Evolutionary conservation across 345 rosid genomes (phyloP), one percentile per base, ranked within the genome.

Genomic region (Kandelia obovata): DNA sequence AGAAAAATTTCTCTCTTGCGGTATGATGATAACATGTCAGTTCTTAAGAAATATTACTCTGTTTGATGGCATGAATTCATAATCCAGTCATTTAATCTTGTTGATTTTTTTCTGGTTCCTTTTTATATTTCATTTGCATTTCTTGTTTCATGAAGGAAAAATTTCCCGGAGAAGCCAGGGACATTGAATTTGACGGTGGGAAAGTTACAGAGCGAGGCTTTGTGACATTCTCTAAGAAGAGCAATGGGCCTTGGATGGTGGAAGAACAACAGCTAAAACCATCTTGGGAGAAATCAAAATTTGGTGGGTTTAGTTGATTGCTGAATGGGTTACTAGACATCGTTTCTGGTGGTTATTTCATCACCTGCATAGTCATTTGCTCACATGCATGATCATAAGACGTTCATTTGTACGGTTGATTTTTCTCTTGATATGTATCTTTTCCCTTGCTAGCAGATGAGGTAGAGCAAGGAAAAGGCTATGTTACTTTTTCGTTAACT

Each of bases 401-500:
- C 13, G 51, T 43, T 16, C 67, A 1, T 26, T 28, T 56, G 15
- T 67, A 13, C 39, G 47, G 70, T 25, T 74, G 60, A 35, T 57
- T 55, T 62, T 35, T 19, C 32, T 17, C 63, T 66, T 61, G 37
- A 58, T 53, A 35, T 71, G 37, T 55, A 27, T 58, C 49, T 67
- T 51, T 68, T 37, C 39, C 53, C 57, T 68, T 66, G 71, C 25
- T 78, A 47, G 43, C 85, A 92, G 99, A 88, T 79, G 83, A 75
- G 57, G 70, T 81, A 2, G 88, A 75, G 37, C 79, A 80, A 11
- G 76, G 89, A 0, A 87, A 80, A 80, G 99, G 99, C 43, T 90
- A 76, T 60, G 81, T 90, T 73, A 92, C 97, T 66, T 90, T 96
- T 81, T 96, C 98, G 1, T 80, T 96, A 73, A 88, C 94, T 31